Evolutionary conservation across 73 alveolate species (phyloP).

Genomic region (Halteria grandinella): DNA sequence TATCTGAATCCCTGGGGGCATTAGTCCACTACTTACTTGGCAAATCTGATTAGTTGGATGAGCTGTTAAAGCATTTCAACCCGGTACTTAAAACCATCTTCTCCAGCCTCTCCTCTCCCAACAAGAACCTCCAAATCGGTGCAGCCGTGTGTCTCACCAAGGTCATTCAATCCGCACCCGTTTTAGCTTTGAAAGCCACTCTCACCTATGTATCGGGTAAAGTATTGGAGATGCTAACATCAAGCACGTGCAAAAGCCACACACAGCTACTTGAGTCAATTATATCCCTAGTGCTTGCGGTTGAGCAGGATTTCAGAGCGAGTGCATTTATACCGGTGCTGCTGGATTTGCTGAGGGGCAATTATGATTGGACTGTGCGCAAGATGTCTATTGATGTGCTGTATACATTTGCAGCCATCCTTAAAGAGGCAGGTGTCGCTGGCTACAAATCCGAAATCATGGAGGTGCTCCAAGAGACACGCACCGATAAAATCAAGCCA

Average conservation of each 20-base stretch:
- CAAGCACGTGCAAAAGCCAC: slow-evolving; percentile 76
- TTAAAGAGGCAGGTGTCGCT: slow-evolving; percentile 78
- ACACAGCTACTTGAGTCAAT: slow-evolving; percentile 83
- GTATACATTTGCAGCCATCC: slow-evolving; percentile 89
- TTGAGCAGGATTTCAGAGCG: slow-evolving; percentile 87
- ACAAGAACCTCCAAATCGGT: slow-evolving; percentile 61
- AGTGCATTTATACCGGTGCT: slow-evolving; percentile 82
- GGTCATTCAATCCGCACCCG: slow-evolving; percentile 90
- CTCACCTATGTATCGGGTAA: slow-evolving; percentile 71
- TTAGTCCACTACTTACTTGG: slow-evolving; percentile 64
- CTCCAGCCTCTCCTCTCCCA: slow-evolving; percentile 42
- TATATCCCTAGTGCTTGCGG: slow-evolving; percentile 82
- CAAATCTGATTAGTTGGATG: slow-evolving; percentile 59
- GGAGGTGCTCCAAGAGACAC: slow-evolving; percentile 81
- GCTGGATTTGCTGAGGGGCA: slow-evolving; percentile 81
- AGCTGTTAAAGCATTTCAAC: slow-evolving; percentile 36
- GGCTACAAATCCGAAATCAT: slow-evolving; percentile 83
- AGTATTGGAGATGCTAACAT: slow-evolving; percentile 47
- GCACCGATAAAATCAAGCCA: slow-evolving; percentile 92
- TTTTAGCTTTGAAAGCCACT: slow-evolving; percentile 68
- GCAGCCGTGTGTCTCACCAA: slow-evolving; percentile 90
- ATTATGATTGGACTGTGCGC: slow-evolving; percentile 88
- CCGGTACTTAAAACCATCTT: slow-evolving; percentile 58
- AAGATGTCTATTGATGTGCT: slow-evolving; percentile 89
- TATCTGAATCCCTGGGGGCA: slow-evolving; percentile 59